Evolutionary conservation across 208 protist genomes (phyloP).

Genomic region (Trypanosoma rangeli): DNA sequence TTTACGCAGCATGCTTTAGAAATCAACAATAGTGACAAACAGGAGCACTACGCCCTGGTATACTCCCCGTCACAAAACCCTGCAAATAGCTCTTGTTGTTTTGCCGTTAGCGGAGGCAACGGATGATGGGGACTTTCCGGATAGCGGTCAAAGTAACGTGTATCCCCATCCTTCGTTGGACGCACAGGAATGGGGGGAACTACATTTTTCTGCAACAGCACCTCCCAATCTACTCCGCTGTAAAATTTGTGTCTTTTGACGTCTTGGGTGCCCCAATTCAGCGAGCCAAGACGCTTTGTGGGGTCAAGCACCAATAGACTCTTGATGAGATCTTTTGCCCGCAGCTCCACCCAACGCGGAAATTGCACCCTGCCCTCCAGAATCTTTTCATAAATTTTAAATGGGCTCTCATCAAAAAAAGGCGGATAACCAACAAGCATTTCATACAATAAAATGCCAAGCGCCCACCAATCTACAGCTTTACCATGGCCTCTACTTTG

Average conservation of each 20-base stretch:
- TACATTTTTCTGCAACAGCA: constrained; percentile 80
- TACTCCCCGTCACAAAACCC: constrained; percentile 90
- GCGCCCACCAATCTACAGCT: constrained; percentile 91
- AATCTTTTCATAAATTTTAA: constrained; percentile 93
- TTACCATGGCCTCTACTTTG: constrained; percentile 83
- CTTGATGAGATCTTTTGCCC: constrained; percentile 85
- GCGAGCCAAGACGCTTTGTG: constrained; percentile 86
- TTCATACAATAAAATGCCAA: constrained; percentile 89
- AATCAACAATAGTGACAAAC: constrained; percentile 11
- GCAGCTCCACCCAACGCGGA: constrained; percentile 78
- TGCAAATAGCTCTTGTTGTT: constrained; percentile 85
- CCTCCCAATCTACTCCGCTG: constrained; percentile 93
- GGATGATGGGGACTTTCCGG: constrained; percentile 82
- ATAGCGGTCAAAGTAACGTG: constrained; percentile 92
- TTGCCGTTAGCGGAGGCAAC: constrained; percentile 63
- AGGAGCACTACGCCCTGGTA: constrained; percentile 46
- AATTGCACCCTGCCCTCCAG: constrained; percentile 81
- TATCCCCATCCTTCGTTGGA: constrained; percentile 74
- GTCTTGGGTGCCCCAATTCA: constrained; percentile 90
- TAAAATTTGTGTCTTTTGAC: constrained; percentile 98
- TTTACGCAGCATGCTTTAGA: background rate
- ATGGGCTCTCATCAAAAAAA: constrained; percentile 92
- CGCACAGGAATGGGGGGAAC: constrained; percentile 84
- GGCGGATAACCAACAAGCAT: constrained; percentile 91
- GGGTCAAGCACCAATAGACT: constrained; percentile 79